Conservation (phyloP, 257 asterid species). For the Fraxinus anomala region DNA sequence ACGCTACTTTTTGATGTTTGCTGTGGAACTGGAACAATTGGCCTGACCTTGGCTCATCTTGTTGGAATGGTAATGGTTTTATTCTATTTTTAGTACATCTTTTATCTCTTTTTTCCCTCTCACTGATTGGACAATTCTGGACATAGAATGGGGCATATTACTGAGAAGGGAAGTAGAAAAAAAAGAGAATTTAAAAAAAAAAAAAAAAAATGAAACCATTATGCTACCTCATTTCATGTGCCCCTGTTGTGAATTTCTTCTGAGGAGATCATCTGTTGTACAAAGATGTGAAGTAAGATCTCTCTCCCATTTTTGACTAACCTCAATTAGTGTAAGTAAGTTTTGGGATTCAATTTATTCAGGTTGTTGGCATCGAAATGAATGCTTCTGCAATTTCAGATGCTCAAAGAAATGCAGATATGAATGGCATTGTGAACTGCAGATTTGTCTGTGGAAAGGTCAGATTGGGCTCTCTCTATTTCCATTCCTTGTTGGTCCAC, state of each 20-base stretch:
- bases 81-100: slow-evolving; percentile 29
- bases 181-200: slow-evolving; percentile 8
- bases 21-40: slow-evolving; percentile 99
- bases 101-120: slow-evolving; percentile 13
- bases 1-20: slow-evolving; percentile 92
- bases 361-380: slow-evolving; percentile 99
- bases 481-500: slow-evolving; percentile 14
- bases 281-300: slow-evolving; percentile 10
- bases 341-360: slow-evolving; percentile 30
- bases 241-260: background rate
- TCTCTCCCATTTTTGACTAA: background rate
- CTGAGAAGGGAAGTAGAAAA: slow-evolving; percentile 11
- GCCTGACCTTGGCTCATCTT: slow-evolving; percentile 83
- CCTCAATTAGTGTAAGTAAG: slow-evolving; percentile 23
- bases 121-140: background rate
- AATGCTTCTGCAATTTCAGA: slow-evolving; percentile 95
- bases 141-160: slow-evolving; percentile 5
- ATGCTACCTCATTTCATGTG: slow-evolving; percentile 21
- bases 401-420: slow-evolving; percentile 90
- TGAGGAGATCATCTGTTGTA: slow-evolving; percentile 7
- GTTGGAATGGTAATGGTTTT: slow-evolving; percentile 94
- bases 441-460: slow-evolving; percentile 96
- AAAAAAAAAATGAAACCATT: slow-evolving; percentile 5
- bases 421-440: slow-evolving; percentile 83
- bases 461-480: slow-evolving; percentile 26